These are phyloP conservation scores for Elsinoe perseae DNA, from an alignment of 2,329 filamentous ascomycete genomes.

Conservation along the genomic window DNA sequence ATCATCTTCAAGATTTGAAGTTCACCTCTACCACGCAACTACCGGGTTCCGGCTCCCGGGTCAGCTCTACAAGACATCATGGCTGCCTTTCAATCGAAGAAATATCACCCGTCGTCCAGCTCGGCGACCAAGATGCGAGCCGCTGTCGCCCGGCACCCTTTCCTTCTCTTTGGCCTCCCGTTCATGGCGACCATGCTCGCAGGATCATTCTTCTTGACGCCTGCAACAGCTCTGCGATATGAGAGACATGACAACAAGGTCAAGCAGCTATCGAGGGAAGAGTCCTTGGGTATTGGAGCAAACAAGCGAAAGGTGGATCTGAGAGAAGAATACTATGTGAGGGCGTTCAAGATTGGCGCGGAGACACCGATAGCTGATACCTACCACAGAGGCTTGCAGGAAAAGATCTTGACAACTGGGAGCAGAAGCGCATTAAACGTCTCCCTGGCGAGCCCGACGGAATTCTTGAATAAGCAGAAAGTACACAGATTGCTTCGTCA, in stretches of 20 bases:
- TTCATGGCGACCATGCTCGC: constrained; percentile 86
- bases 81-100: constrained; percentile 31
- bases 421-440: constrained; percentile 88
- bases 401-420: constrained; percentile 92
- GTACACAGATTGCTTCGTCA: background rate
- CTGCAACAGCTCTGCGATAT: constrained; percentile 86
- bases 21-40: too few relatives aligned
- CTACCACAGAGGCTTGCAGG: constrained; percentile 61
- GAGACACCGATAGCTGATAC: constrained; percentile 14
- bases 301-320: constrained; percentile 64
- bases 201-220: constrained; percentile 88
- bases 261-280: constrained; percentile 72
- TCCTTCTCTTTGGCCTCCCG: constrained; percentile 85
- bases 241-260: constrained; percentile 89
- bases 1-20: background rate
- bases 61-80: constrained; percentile 20
- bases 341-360: constrained; percentile 37
- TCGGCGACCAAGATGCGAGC: constrained; percentile 71
- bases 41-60: too few relatives aligned
- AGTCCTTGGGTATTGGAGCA: constrained; percentile 75
- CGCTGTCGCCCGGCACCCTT: constrained; percentile 69
- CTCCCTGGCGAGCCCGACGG: constrained; percentile 87
- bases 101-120: constrained; percentile 57
- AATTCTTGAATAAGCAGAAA: constrained; percentile 47
- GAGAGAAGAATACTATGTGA: constrained; percentile 79